Evolutionary conservation across 177 flowering plant species (phyloP).

Genomic region (Vitis hybrid): DNA sequence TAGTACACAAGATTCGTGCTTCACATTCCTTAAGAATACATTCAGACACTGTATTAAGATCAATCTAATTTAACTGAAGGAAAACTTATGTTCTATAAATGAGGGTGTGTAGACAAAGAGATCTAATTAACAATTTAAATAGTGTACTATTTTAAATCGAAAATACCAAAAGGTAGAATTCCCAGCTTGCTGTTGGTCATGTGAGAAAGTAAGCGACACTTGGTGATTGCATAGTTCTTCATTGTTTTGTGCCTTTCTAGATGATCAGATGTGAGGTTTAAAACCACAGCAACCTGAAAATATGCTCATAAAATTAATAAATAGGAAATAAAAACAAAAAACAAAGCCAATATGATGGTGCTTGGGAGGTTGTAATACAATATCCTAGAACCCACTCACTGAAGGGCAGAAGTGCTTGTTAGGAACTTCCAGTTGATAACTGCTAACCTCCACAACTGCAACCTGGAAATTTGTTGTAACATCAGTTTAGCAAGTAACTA

Average conservation of each 20-base stretch:
- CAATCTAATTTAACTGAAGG: neutral
- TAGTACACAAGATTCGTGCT: neutral
- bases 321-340: neutral
- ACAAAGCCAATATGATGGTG: slow-evolving; percentile 2
- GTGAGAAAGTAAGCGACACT: slow-evolving; percentile 40
- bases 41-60: neutral
- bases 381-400: slow-evolving; percentile 22
- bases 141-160: too few species aligned
- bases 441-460: slow-evolving; percentile 58
- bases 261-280: slow-evolving; percentile 54
- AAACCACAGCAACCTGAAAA: slow-evolving; percentile 42
- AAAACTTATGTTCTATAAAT: neutral
- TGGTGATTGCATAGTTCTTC: slow-evolving; percentile 37
- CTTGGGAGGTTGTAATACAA: neutral
- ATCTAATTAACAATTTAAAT: too few species aligned
- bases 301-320: neutral
- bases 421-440: slow-evolving; percentile 49
- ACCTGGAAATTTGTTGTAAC: slow-evolving; percentile 23
- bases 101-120: too few species aligned
- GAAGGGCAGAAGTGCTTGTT: slow-evolving; percentile 38
- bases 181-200: slow-evolving; percentile 37
- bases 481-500: neutral
- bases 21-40: neutral
- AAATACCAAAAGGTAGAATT: slow-evolving; percentile 39
- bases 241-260: slow-evolving; percentile 48